Conservation (phyloP, 176 grass and related monocot species). For the Oryza brachyantha region DNA sequence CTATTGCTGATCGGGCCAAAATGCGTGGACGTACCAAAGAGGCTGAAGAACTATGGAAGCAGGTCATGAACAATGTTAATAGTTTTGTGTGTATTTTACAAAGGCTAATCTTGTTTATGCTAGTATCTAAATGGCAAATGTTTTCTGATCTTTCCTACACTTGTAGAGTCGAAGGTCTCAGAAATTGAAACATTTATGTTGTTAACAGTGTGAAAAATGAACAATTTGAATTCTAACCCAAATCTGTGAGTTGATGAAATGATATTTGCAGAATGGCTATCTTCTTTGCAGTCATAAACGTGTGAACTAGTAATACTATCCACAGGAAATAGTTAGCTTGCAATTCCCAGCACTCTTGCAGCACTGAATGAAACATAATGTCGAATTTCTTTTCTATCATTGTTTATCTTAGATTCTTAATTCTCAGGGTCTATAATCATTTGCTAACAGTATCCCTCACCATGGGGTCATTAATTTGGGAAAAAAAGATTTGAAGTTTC, state of each 20-base stretch:
- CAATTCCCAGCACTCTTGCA: background rate
- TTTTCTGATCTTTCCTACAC: background rate
- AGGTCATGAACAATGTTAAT: constrained; percentile 41
- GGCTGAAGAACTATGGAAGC: constrained; percentile 85
- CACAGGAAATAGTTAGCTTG: background rate
- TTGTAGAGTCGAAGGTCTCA: background rate
- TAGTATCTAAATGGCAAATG: background rate
- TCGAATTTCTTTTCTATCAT: background rate
- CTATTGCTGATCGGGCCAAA: constrained; percentile 84
- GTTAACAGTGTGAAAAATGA: background rate
- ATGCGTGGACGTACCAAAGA: constrained; percentile 82
- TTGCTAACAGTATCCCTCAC: background rate
- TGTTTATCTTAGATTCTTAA: background rate
- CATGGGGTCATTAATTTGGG: background rate
- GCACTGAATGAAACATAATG: background rate
- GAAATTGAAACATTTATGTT: background rate
- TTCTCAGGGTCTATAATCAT: background rate
- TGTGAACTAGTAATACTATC: background rate
- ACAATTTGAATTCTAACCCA: background rate
- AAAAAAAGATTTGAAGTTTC: background rate
- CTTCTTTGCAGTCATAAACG: background rate
- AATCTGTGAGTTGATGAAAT: background rate
- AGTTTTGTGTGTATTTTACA: background rate
- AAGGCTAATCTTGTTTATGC: background rate
- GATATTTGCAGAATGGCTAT: background rate